Evolutionary conservation across 768 basidiomycete species (phyloP).

Genomic region (Baorangia bicolor): DNA sequence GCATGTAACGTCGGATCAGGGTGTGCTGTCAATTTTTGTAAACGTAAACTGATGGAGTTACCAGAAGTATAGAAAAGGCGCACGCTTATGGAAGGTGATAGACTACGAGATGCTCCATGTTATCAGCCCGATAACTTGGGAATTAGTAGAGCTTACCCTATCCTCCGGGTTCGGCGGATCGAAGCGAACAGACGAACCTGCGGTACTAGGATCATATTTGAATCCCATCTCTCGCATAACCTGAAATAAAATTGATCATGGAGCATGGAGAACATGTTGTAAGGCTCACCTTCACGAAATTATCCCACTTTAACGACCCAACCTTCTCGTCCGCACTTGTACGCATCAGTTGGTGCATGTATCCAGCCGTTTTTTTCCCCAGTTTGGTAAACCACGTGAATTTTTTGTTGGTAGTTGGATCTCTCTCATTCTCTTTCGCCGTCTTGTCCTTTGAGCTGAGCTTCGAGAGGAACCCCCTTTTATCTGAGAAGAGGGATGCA

Average conservation of each 20-base stretch:
- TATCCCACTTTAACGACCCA: slow-evolving; percentile 77
- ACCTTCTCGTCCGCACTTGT: slow-evolving; percentile 55
- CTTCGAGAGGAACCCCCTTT: slow-evolving; percentile 50
- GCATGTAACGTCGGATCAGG: slow-evolving; percentile 66
- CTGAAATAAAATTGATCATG: slow-evolving; percentile 34
- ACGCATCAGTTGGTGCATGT: slow-evolving; percentile 65
- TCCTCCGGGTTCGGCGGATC: slow-evolving; percentile 62
- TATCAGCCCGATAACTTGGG: neutral
- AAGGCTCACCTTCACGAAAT: slow-evolving; percentile 62
- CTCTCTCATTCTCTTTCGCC: slow-evolving; percentile 33
- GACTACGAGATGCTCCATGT: slow-evolving; percentile 38
- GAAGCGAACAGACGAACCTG: slow-evolving; percentile 81
- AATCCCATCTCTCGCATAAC: slow-evolving; percentile 82
- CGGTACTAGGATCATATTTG: slow-evolving; percentile 66
- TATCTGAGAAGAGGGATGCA: slow-evolving; percentile 48
- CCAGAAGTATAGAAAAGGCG: slow-evolving; percentile 1
- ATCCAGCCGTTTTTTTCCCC: slow-evolving; percentile 54
- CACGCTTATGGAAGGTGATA: slow-evolving; percentile 78
- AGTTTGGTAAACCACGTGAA: slow-evolving; percentile 57
- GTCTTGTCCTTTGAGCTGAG: slow-evolving; percentile 37
- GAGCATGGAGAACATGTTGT: neutral
- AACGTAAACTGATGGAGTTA: neutral
- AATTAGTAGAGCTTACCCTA: slow-evolving; percentile 34
- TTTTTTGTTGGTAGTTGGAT: slow-evolving; percentile 35
- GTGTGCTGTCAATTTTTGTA: slow-evolving; percentile 49